Conservation (phyloP, 768 basidiomycete genomes). For the Russula sp. region DNA sequence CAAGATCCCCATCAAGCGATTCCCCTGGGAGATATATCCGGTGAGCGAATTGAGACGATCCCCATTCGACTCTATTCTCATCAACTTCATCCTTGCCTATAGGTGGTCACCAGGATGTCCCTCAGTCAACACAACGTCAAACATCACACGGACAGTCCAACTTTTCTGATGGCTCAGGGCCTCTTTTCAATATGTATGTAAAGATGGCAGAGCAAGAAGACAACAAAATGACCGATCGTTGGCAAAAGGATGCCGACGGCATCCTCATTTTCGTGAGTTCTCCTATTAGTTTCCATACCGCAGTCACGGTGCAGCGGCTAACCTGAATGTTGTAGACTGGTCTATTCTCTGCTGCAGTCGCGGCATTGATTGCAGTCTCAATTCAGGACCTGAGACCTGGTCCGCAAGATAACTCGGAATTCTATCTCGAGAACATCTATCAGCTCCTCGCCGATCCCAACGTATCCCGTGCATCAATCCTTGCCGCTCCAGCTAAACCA, state of each 20-base stretch:
- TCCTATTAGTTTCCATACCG: background rate
- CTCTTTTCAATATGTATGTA: constrained; percentile 11
- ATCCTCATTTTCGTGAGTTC: constrained; percentile 22
- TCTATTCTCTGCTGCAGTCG: constrained; percentile 14
- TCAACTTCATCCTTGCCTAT: background rate
- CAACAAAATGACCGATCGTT: constrained; percentile 13
- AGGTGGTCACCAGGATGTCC: background rate
- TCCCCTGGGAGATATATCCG: background rate
- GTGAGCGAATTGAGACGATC: background rate
- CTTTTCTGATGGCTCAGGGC: background rate
- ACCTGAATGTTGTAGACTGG: constrained; percentile 1
- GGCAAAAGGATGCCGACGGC: constrained; percentile 17
- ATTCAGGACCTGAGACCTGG: background rate
- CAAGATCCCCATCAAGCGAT: background rate
- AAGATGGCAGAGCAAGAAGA: constrained; percentile 15
- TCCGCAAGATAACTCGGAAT: background rate
- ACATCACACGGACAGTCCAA: background rate
- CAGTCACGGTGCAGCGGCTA: background rate
- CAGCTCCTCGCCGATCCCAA: background rate
- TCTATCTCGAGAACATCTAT: constrained; percentile 2
- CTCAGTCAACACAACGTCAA: background rate
- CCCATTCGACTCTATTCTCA: background rate
- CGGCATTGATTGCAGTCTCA: background rate
- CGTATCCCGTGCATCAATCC: background rate
- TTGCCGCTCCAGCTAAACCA: background rate